Evolutionary conservation across 805 yeast genomes (phyloP).

Genomic region (Spathaspora hagerdaliae): DNA sequence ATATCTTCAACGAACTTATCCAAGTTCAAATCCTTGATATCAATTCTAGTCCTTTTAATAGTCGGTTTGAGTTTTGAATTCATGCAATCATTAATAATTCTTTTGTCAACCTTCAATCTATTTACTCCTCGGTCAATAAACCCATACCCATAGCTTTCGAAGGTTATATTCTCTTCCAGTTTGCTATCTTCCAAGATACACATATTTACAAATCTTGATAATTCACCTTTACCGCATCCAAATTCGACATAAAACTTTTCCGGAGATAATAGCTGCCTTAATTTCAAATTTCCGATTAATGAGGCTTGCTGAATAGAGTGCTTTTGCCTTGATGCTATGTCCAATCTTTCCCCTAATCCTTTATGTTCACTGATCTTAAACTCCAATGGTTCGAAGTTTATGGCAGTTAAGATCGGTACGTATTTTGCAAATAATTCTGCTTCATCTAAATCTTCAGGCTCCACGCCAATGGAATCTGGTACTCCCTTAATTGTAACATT

Average conservation of each 20-base stretch:
- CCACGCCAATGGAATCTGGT: slow-evolving; percentile 1
- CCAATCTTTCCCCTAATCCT: slow-evolving; percentile 38
- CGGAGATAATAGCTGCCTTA: slow-evolving; percentile 32
- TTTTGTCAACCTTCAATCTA: slow-evolving; percentile 73
- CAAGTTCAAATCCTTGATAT: slow-evolving; percentile 71
- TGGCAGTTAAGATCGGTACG: slow-evolving; percentile 12
- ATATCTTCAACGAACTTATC: slow-evolving; percentile 37
- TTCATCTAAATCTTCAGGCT: slow-evolving; percentile 9
- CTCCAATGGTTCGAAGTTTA: slow-evolving; percentile 15
- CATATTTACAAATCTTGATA: slow-evolving; percentile 57
- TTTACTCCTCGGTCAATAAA: slow-evolving; percentile 75
- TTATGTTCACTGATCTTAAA: slow-evolving; percentile 16
- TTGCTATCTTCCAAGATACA: slow-evolving; percentile 24
- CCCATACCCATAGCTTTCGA: slow-evolving; percentile 39
- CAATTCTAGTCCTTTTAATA: slow-evolving; percentile 58
- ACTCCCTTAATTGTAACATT: slow-evolving; percentile 25
- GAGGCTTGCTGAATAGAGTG: slow-evolving; percentile 85
- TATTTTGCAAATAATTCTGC: slow-evolving; percentile 12
- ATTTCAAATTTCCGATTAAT: slow-evolving; percentile 62
- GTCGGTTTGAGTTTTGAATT: slow-evolving; percentile 22
- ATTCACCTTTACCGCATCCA: slow-evolving; percentile 90
- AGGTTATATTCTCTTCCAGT: neutral
- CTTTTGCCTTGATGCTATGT: slow-evolving; percentile 54
- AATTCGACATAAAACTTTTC: slow-evolving; percentile 58
- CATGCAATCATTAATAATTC: slow-evolving; percentile 52